Evolutionary conservation across 164 flowering plant species (phyloP), one percentile per base, ranked within the genome.

Genomic region (Brasenia schreberi): DNA sequence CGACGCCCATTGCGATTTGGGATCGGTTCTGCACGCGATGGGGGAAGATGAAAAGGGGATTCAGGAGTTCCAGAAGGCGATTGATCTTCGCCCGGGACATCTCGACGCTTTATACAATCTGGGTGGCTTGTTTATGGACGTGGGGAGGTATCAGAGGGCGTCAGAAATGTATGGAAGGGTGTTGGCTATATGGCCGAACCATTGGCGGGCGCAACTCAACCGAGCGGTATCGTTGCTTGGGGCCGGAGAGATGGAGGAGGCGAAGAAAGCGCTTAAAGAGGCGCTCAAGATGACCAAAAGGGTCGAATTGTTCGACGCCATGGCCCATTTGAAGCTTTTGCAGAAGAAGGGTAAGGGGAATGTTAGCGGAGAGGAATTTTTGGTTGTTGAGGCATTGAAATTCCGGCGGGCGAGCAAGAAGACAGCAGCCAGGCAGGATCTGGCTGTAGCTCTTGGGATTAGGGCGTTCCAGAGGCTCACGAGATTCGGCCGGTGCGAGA

Each of bases 111-210:
- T 95, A 73, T 95, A 91, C 67, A 95, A 95, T 77, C 65, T 95
- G 66, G 99, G 97, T 62, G 96, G 96, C 65, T 84, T 95, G 56
- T 92, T 84, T 70, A 87, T 91, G 96, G 97, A 92, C 71, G 74
- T 87, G 79, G 96, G 97, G 65, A 82, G 99, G 82, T 92, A 88
- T 77, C 99, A 82, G 74, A 83, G 99, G 72, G 99, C 99, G 69
- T 87, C 99, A 1, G 97, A 92, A 80, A 92, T 92, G 99, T 95
- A 95, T 67, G 82, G 96, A 39, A 79, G 99, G 87, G 99, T 95
- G 72, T 73, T 95, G 42, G 80, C 90, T 5, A 87, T 95, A 58
- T 87, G 89, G 84, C 97, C 99, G 0, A 87, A 85, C 68, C 96
- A 94, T 74, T 94, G 99, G 99, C 80, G 90, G 33, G 99, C 96